Evolutionary conservation across 140 eudicot genomes (phyloP).

Genomic region (Stevia rebaudiana): DNA sequence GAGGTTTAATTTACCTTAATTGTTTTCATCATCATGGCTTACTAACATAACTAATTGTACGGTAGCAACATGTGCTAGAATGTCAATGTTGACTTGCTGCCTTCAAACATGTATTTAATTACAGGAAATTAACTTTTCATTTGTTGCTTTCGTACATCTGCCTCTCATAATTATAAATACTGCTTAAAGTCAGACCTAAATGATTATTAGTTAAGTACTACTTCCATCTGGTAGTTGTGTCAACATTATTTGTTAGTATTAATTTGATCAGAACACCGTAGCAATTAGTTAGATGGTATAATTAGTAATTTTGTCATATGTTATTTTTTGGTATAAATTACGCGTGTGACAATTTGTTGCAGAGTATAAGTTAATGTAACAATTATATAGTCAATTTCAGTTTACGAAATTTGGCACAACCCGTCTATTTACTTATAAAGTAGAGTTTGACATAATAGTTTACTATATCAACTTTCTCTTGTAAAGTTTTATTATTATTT

Average conservation of each 20-base stretch:
- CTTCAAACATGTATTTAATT: background rate
- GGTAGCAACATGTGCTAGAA: constrained; percentile 32
- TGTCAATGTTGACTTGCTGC: constrained; percentile 31
- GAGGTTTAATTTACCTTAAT: background rate
- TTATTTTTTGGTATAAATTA: too few species aligned
- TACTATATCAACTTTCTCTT: too few species aligned
- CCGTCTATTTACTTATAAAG: too few species aligned
- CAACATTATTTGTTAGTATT: constrained; percentile 1
- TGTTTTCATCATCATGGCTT: constrained; percentile 19
- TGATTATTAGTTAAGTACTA: constrained; percentile 3
- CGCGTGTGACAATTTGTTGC: too few species aligned
- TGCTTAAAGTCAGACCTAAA: constrained; percentile 10
- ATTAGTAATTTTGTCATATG: too few species aligned
- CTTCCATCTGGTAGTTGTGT: background rate
- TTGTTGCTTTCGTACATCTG: constrained; percentile 16
- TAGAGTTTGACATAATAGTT: too few species aligned
- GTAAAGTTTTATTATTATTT: too few species aligned
- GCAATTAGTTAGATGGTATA: too few species aligned
- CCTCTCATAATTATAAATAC: constrained; percentile 10
- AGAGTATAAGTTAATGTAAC: too few species aligned
- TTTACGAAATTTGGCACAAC: too few species aligned
- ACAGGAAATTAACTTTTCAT: constrained; percentile 15
- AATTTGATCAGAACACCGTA: too few species aligned
- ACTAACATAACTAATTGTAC: constrained; percentile 27
- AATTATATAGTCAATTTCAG: too few species aligned